A percentile compares a stretch with the other conserved stretches of the same genome.
Evolutionary conservation across 306 rosid genomes (phyloP).

Genomic region (Ammopiptanthus mongolicus): DNA sequence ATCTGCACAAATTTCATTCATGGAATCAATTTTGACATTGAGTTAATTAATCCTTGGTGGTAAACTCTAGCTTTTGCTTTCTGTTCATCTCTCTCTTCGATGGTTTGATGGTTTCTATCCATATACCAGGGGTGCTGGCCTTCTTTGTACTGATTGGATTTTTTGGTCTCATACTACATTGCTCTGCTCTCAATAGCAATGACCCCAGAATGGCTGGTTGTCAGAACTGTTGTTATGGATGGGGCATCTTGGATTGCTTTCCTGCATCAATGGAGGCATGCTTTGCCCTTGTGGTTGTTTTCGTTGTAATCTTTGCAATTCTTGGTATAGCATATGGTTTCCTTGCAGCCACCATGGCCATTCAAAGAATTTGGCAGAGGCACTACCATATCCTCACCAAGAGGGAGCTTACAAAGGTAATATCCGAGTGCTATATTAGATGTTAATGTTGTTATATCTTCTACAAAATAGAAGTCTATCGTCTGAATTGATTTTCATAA

Average conservation of each 20-base stretch:
- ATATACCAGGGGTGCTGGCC: conserved; percentile 76
- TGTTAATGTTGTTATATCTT: neutral
- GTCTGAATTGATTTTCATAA: neutral
- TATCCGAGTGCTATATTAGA: neutral
- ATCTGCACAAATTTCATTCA: neutral
- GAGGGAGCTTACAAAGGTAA: conserved; percentile 93
- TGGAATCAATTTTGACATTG: neutral
- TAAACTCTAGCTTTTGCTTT: neutral
- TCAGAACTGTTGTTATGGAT: conserved; percentile 98
- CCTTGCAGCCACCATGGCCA: conserved; percentile 95
- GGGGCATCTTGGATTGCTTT: conserved; percentile 99
- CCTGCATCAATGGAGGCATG: conserved; percentile 99
- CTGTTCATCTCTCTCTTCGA: neutral
- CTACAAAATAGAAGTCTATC: neutral
- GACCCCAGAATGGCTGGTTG: conserved; percentile 97
- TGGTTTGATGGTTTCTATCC: neutral
- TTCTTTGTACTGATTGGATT: conserved; percentile 95
- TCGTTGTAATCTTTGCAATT: conserved; percentile 92
- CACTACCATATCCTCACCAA: conserved; percentile 98
- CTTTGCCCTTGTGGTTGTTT: conserved; percentile 86
- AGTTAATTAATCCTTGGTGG: neutral
- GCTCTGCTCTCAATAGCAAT: conserved; percentile 76
- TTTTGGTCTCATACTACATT: conserved; percentile 91
- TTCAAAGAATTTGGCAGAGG: conserved; percentile 99
- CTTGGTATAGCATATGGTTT: conserved; percentile 98